phyloP scores from a whole-genome alignment of 225 moss, liverwort and hornwort species.

The Thuidium tamariscinum region DNA sequence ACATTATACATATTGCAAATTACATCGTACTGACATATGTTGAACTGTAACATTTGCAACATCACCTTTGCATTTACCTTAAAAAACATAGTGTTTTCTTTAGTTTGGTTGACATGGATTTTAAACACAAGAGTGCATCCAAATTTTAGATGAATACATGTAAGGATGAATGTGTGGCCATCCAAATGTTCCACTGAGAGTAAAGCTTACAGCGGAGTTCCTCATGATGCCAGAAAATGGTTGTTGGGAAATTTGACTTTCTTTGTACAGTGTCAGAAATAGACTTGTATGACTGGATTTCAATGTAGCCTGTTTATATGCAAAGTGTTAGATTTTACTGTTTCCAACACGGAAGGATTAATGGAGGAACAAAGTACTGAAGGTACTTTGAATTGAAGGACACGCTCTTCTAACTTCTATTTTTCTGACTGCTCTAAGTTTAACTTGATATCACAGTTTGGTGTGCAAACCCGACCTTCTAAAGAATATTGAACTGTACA shows the following conservation, averaged over 20 bases:
- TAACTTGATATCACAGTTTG: background rate
- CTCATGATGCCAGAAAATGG: background rate
- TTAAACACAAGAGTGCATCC: background rate
- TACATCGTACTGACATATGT: background rate
- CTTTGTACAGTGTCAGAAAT: background rate
- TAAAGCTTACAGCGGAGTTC: background rate
- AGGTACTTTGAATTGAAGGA: background rate
- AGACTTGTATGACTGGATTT: background rate
- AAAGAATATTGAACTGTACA: background rate
- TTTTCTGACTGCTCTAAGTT: background rate
- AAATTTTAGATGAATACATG: background rate
- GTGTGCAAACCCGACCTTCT: no score
- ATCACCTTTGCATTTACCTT: no score
- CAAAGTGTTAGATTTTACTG: background rate
- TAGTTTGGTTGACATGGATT: background rate
- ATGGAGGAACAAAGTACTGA: background rate
- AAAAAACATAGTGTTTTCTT: background rate
- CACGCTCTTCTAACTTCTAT: background rate
- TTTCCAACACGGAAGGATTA: background rate
- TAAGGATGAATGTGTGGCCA: background rate
- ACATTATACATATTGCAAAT: background rate
- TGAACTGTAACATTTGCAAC: background rate
- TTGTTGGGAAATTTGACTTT: background rate
- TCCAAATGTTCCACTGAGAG: background rate
- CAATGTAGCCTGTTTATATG: background rate